Base-by-base conservation (phyloP, 106 monocot genomes). In the Allium cepa region DNA sequence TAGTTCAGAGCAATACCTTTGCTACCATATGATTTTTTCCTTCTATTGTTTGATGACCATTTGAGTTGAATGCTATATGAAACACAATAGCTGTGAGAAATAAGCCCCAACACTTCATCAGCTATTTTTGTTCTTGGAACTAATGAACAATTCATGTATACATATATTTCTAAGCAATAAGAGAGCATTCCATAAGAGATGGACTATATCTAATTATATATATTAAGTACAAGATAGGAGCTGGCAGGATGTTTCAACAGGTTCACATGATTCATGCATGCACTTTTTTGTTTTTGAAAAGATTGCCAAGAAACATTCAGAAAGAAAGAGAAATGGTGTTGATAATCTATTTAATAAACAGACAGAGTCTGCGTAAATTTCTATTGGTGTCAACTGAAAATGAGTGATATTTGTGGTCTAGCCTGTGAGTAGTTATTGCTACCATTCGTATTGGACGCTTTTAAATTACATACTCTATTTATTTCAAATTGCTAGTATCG, bases 251-350 rank as follows among this genome's bases (percentile, higher is more conserved):
- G 59, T 77, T 76, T 79, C 69, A 70, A 70, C 75, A 36, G 4
- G 11, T 56, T 79, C 85, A 85, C 85, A 81, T 78, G 85, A 85
- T 70, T 62, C 75, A 68, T 66, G 81, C 36, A 36, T 66, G 77
- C 56, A 36, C 11, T 17, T 67, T 53, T 53, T 1, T 36, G 36
- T 36, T 1, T 36, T 36, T 27, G 26, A 67, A 60, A 53, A 73
- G 62, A 60, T 79, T 78, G 75, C 67, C 68, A 75, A 67, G 71
- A 70, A 67, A 17, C 62, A 13, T 49, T 53, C 8, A 11, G 49
- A 69, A n/a, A 73, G 17, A 5, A 9, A 63, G 10, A 36, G 63
- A 73, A 64, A 15, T 13, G 51, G 52, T 68, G 47, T 36, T 36
- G 36, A 36, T 36, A 36, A 36, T 36, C 4, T 36, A 36, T 36